Evolutionary conservation across 73 alveolate species (phyloP), one percentile per base, ranked within the genome.

Genomic region (Diophrys sp.): DNA sequence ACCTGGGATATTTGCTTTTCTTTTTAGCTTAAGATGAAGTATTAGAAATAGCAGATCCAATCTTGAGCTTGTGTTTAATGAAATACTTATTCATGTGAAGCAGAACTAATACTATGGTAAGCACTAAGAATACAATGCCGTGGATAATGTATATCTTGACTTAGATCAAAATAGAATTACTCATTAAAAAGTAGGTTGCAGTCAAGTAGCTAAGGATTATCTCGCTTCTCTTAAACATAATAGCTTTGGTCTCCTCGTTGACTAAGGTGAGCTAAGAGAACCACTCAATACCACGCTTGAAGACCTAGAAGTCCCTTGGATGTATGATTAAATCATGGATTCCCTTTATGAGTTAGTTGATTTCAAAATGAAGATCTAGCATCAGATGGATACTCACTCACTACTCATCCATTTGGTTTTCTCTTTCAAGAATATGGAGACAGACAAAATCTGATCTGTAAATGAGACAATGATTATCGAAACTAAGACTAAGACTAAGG

Each of bases 251-350:
- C 82, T 75, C 24, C 89, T 86, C 25, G 72, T 73, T 27, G 89
- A 79, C 66, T 80, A 86, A 54, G 93, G 93, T 25, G 74, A 76
- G 67, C 72, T 86, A 14, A 76, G 31, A 11, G 89, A 86, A 24
- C 83, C 93, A 23, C 71, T 78, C 2, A 73, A 33, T 23, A 33
- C 44, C 18, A 56, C 74, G 23, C 71, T 86, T 32, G 71, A 73
- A 30, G 93, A 86, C 33, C 79, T 74, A 29, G 83, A 73, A n/a
- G 73, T 79, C 73, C 93, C 93, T 0, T 86, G 93, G 93, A 31
- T 86, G 67, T 56, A 54, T 1, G 84, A 79, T 23, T 33, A 70
- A 32, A 70, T 82, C 56, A 72, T 78, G 72, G 82, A 80, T n/a
- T 86, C 80, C 80, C 24, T 86, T 31, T 69, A 86, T 29, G 85